Evolutionary conservation across 2,329 filamentous ascomycete species (phyloP), one percentile per base, ranked within the genome.

Genomic region (Paraphoma sp.): DNA sequence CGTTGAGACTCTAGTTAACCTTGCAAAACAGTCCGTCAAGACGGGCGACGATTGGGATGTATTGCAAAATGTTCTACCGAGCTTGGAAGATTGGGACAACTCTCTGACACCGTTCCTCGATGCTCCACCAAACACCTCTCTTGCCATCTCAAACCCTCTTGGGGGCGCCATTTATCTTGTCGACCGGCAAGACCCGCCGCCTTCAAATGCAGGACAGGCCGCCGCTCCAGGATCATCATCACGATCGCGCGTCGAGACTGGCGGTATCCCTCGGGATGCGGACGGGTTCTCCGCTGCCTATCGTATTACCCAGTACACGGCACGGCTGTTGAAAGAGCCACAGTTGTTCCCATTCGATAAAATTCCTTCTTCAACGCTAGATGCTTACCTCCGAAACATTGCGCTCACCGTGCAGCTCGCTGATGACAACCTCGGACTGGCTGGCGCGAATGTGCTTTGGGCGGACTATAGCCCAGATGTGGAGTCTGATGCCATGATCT

Each of bases 101-200:
- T 84, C 90, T 12, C 75, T 97, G 2, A 69, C 73, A 0, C 78
- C 78, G 1, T 83, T 92, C 54, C 75, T 90, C 6, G 73, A 81
- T 30, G 70, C 76, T 1, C 65, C 78, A 1, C 83, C 87, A 2
- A 85, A 86, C 57, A 80, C 85, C 5, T 88, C 91, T 0, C 77
- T 96, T 3, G 86, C 91, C 0, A 85, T 97, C 4, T 91, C 89
- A 2, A 93, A 88, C 69, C 83, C 83, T 23, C 80, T 97, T 6
- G 87, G 86, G 0, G 92, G 92, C 3, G 86, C 86, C 0, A 84
- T 90, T 6, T 87, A 89, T 62, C 77, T 97, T 3, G 81, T 89
- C 0, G 76, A 62, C 55, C 70, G 51, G 33, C 33, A 54, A 71
- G 16, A 14, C 16, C 3, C 14, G n/a, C 40, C 10, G 10, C 33